Evolutionary conservation across 768 basidiomycete genomes (phyloP).

Genomic region (Hypholoma sublateritium): DNA sequence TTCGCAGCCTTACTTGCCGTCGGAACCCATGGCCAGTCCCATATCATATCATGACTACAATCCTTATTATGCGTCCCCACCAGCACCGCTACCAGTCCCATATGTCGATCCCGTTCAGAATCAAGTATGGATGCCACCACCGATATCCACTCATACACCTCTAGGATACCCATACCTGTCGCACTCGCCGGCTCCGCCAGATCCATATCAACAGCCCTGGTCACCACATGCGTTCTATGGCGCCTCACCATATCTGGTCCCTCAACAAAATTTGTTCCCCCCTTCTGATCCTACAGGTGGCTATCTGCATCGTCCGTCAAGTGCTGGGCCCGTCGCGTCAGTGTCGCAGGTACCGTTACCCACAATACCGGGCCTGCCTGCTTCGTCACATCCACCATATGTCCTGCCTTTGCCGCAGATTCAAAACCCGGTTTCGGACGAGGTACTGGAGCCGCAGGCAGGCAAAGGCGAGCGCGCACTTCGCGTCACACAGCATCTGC

Average conservation of each 20-base stretch:
- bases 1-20: conserved; percentile 20
- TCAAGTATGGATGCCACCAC: conserved; percentile 49
- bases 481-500: conserved; percentile 59
- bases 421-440: not conserved
- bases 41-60: conserved; percentile 23
- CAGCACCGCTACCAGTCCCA: conserved; percentile 34
- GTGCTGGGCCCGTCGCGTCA: conserved; percentile 40
- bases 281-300: conserved; percentile 15
- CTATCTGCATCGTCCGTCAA: conserved; percentile 45
- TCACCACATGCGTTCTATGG: conserved; percentile 13
- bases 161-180: conserved; percentile 25
- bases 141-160: conserved; percentile 20
- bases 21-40: conserved; percentile 19
- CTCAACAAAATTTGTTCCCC: conserved; percentile 7
- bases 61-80: conserved; percentile 38
- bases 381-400: conserved; percentile 28
- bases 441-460: conserved; percentile 42
- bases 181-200: conserved; percentile 7
- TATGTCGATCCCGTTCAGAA: conserved; percentile 41
- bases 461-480: conserved; percentile 63
- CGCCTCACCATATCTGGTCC: conserved; percentile 16
- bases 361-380: conserved; percentile 36
- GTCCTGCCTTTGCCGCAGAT: conserved; percentile 22
- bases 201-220: conserved; percentile 18
- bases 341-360: conserved; percentile 29